Conservation (phyloP, 2,329 filamentous ascomycete genomes). For the Huntiella abstrusa region DNA sequence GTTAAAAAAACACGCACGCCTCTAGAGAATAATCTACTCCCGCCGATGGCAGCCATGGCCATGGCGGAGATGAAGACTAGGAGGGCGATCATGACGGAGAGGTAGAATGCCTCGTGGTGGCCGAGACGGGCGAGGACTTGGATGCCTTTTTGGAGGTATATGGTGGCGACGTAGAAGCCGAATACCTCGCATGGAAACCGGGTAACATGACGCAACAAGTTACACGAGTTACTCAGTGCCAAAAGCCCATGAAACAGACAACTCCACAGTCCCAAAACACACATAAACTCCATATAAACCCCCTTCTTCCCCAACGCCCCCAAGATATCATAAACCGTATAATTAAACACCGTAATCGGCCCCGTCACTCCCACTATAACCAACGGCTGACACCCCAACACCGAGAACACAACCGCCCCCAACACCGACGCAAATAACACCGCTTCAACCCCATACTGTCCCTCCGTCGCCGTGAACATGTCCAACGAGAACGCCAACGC, state of each 20-base stretch:
- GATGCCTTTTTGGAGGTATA: conserved; percentile 81
- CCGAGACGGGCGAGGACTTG: conserved; percentile 68
- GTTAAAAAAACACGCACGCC: conserved; percentile 66
- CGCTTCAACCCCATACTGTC: conserved; percentile 79
- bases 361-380: conserved; percentile 81
- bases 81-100: conserved; percentile 58
- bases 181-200: conserved; percentile 88
- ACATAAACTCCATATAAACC: conserved; percentile 78
- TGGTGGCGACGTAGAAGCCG: conserved; percentile 81
- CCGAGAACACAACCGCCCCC: conserved; percentile 60
- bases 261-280: conserved; percentile 80
- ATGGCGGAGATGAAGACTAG: conserved; percentile 65
- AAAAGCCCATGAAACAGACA: conserved; percentile 70
- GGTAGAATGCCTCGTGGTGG: conserved; percentile 47
- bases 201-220: conserved; percentile 74
- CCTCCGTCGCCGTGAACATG: conserved; percentile 77
- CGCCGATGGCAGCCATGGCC: conserved; percentile 51
- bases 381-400: conserved; percentile 66
- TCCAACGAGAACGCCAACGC: conserved; percentile 78
- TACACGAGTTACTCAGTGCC: conserved; percentile 71
- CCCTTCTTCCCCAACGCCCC: conserved; percentile 35
- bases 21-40: conserved; percentile 53
- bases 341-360: conserved; percentile 90
- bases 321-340: conserved; percentile 84
- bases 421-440: conserved; percentile 73